Evolutionary conservation across 106 monocot genomes (phyloP).

Genomic region (Allium fistulosum): DNA sequence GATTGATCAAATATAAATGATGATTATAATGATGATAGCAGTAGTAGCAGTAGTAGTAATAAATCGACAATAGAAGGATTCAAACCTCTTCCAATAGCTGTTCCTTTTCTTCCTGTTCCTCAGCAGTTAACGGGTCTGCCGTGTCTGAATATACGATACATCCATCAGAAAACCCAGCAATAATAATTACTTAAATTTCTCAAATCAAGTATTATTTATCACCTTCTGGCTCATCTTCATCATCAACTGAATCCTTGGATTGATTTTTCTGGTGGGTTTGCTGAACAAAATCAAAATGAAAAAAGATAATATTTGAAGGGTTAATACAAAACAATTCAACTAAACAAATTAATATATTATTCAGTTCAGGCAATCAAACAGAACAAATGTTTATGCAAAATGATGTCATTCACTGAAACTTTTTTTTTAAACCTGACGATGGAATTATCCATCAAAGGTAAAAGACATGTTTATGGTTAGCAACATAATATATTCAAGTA

Average conservation of each 20-base stretch:
- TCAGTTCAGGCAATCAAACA: too few species aligned
- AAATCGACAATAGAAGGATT: neutral
- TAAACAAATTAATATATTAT: too few species aligned
- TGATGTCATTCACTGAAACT: too few species aligned
- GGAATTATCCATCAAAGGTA: too few species aligned
- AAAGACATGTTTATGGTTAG: too few species aligned
- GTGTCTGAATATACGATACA: slow-evolving; percentile 32
- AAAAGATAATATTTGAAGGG: neutral
- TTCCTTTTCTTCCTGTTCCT: slow-evolving; percentile 92
- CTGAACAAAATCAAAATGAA: slow-evolving; percentile 25
- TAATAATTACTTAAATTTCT: neutral
- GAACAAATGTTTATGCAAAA: too few species aligned
- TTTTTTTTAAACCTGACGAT: too few species aligned
- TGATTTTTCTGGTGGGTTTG: slow-evolving; percentile 65
- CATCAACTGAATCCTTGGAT: slow-evolving; percentile 76
- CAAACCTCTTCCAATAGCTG: slow-evolving; percentile 76
- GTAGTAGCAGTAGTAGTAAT: too few species aligned
- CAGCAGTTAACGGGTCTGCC: slow-evolving; percentile 75
- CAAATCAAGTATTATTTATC: neutral
- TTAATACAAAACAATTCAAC: neutral
- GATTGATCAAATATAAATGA: too few species aligned
- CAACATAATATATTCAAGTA: too few species aligned
- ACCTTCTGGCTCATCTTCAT: slow-evolving; percentile 87
- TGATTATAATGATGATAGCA: too few species aligned
- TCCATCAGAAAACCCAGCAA: neutral